Evolutionary conservation across 257 asterid species (phyloP).

Genomic region (Lantana camara): DNA sequence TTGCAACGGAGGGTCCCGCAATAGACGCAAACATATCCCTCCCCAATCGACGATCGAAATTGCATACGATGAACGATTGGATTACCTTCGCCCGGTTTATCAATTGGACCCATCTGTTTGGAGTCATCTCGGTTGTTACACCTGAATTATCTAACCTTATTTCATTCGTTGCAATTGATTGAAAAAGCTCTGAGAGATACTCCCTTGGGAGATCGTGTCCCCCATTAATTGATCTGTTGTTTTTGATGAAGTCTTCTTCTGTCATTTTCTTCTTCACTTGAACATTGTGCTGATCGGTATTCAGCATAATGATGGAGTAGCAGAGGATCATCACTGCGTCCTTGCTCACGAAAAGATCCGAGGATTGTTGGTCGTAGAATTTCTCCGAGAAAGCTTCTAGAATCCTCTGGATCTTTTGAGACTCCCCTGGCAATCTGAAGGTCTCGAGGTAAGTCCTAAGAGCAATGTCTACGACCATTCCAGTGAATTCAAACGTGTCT

Average conservation of each 20-base stretch:
- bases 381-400: conserved; percentile 92
- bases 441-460: conserved; percentile 73
- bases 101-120: conserved; percentile 85
- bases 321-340: conserved; percentile 78
- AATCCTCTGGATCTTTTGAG: conserved; percentile 88
- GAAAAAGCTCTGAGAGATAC: conserved; percentile 80
- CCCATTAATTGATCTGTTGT: conserved; percentile 75
- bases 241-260: conserved; percentile 87
- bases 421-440: conserved; percentile 86
- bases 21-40: conserved; percentile 86
- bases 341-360: conserved; percentile 76
- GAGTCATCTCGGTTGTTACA: conserved; percentile 59
- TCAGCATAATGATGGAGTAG: conserved; percentile 90
- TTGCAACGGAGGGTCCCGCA: conserved; percentile 89
- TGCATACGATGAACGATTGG: conserved; percentile 58
- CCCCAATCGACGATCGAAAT: conserved; percentile 77
- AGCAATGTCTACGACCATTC: conserved; percentile 72
- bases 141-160: conserved; percentile 50
- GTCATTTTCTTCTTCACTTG: conserved; percentile 98
- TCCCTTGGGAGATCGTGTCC: conserved; percentile 93
- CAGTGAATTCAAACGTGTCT: conserved; percentile 67
- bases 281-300: conserved; percentile 92
- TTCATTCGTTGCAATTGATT: conserved; percentile 65
- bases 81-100: conserved; percentile 61
- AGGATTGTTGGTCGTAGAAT: conserved; percentile 84